Conservation (phyloP, 2,329 filamentous ascomycete genomes). For the Alternaria metachromatica region DNA sequence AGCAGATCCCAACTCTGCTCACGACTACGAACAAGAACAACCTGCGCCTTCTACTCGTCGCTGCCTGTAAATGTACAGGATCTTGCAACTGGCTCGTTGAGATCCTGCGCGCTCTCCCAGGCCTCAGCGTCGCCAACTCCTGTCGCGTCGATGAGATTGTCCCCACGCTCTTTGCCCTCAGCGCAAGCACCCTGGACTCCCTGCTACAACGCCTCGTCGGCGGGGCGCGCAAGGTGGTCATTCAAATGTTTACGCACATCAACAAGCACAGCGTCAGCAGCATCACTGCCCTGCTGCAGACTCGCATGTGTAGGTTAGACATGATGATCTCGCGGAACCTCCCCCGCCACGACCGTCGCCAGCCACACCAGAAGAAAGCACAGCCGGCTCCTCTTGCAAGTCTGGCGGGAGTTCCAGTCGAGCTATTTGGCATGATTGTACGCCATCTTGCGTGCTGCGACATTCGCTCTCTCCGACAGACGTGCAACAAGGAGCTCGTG, state of each 20-base stretch:
- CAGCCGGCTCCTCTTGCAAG: not conserved
- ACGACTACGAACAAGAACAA: not conserved
- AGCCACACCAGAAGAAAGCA: not conserved
- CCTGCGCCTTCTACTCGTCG: not conserved
- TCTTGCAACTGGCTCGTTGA: not conserved
- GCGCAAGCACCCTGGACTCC: not conserved
- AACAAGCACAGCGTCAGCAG: not conserved
- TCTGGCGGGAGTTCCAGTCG: not conserved
- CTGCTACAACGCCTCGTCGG: not conserved
- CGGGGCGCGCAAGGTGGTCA: not conserved
- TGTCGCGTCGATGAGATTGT: not conserved
- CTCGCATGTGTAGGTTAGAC: not conserved
- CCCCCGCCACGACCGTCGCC: not conserved
- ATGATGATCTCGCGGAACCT: not conserved
- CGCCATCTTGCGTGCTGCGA: not conserved
- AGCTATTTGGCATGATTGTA: not conserved
- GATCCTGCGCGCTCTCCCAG: not conserved
- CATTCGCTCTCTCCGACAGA: not conserved
- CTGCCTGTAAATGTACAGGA: not conserved
- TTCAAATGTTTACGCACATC: not conserved
- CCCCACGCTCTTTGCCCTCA: not conserved
- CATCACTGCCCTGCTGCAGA: not conserved
- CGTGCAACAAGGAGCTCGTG: not conserved
- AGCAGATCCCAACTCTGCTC: not conserved
- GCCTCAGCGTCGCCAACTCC: not conserved